phyloP scores from a whole-genome alignment of 352 stramenopile genomes.

The Phytophthora podocarpi region DNA sequence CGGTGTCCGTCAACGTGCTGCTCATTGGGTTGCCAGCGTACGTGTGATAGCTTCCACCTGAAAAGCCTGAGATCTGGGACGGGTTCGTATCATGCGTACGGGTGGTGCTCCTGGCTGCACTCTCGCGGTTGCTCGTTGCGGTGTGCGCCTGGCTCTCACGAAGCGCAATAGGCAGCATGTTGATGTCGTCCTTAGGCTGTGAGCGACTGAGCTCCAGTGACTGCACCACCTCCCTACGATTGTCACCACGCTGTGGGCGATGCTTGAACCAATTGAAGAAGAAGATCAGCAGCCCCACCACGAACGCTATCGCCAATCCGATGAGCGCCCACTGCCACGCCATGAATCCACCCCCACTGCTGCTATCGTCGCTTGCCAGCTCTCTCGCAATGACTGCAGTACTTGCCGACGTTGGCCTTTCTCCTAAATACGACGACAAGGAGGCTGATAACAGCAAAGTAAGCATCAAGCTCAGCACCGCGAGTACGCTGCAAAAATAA shows the following conservation, averaged over 20 bases:
- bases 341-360: slow-evolving; percentile 15
- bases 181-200: slow-evolving; percentile 34
- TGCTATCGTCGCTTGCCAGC: slow-evolving; percentile 12
- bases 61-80: slow-evolving; percentile 51
- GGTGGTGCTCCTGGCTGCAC: slow-evolving; percentile 23
- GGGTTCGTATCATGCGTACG: slow-evolving; percentile 41
- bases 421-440: slow-evolving; percentile 2
- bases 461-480: neutral
- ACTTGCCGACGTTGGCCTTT: neutral
- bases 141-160: slow-evolving; percentile 28
- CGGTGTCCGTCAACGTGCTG: slow-evolving; percentile 47
- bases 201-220: slow-evolving; percentile 31
- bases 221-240: slow-evolving; percentile 37
- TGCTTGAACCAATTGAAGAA: slow-evolving; percentile 58
- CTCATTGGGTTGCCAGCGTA: slow-evolving; percentile 33
- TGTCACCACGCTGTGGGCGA: slow-evolving; percentile 38
- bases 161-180: slow-evolving; percentile 21
- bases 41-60: slow-evolving; percentile 51
- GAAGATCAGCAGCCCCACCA: slow-evolving; percentile 43
- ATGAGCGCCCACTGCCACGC: slow-evolving; percentile 49
- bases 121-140: slow-evolving; percentile 25
- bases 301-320: slow-evolving; percentile 33
- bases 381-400: neutral
- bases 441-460: neutral
- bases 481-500: slow-evolving; percentile 4